Base-by-base conservation (phyloP, 208 protist genomes). In the Acanthamoeba royreba region DNA sequence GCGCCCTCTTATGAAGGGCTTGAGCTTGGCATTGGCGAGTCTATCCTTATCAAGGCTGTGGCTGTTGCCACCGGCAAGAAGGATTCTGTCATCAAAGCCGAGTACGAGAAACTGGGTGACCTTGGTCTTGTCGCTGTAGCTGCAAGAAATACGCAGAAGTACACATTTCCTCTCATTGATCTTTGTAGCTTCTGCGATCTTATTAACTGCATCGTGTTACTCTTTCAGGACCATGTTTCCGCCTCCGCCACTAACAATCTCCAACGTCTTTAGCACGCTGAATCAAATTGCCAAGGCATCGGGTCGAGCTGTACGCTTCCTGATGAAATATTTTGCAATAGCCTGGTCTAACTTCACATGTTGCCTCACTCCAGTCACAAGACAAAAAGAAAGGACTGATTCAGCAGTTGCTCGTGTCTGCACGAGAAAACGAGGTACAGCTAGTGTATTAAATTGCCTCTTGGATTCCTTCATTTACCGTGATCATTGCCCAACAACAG, bases 1-100 rank as follows among this genome's bases (percentile, higher is more conserved):
- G 98, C 98, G 1, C 99, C 99, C 9, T 96, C 98, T 17, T 99
- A 99, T 94, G 97, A 98, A 72, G 99, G 99, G 0, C 96, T 99
- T 38, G 99, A 99, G 96, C 97, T 99, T 0, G 99, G 99, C 46
- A 98, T 99, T 72, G 99, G 99, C 40, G 99, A 99, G 47, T 97
- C 98, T 11, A 95, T 99, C 9, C 83, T 99, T 15, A 95, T 99
- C 42, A 99, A 99, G 93, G 98, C 98, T 15, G 96, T 99, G 2
- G 96, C 98, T 1, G 97, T 99, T 79, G 98, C 98, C 72, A 99
- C 98, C 43, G 98, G 99, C 22, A 97, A 98, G 93, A 98, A 28
- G n/a, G 53, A 19, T 28, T 61, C 19, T 61, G 19, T 61, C 19
- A 28, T 61, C n/a, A 28, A 61, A n/a, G 53, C n/a, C n/a, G 53